Evolutionary conservation across 2,329 filamentous ascomycete species (phyloP), one percentile per base, ranked within the genome.

Genomic region (Calonectria leucothoes): DNA sequence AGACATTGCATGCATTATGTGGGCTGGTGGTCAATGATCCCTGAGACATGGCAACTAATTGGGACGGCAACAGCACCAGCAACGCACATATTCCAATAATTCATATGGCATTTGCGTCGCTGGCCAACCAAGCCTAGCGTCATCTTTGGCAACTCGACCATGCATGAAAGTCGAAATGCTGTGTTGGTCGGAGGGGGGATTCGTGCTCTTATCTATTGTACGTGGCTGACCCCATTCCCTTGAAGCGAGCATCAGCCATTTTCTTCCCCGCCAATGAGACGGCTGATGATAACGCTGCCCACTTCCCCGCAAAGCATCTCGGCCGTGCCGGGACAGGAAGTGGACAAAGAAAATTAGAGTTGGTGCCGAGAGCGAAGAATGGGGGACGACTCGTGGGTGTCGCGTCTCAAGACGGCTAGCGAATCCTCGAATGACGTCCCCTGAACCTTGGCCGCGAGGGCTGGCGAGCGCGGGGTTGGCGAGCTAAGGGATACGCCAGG

Each of bases 251-350:
- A 8, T 14, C 23, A 20, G 42, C 42, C n/a, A 23, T 23, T 27
- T 20, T 39, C 23, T 6, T n/a, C 5, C 55, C 31, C 12, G 14
- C 55, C 55, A 61, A 61, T 61, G 23, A 39, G 14, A 25, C 14
- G n/a, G 23, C 35, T 6, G 35, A 6, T 35, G 35, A 39, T 39
- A 20, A 17, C 27, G 14, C 6, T 25, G 17, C 14, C 55, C 35
- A 39, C 33, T 61, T 61, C 55, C 55, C 55, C 55, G 55, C 55
- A 61, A 61, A 61, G 35, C 55, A 61, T 61, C 55, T 61, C 55
- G 55, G 55, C 33, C 31, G 55, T 61, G 33, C 17, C 55, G 55
- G 55, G 33, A 39, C 42, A 23, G 10, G 10, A 45, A 10, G 42
- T 29, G 25, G 12, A 27, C 49, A n/a, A n/a, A n/a, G 31, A 39